A percentile compares a stretch with the other conserved stretches of the same genome.
Evolutionary conservation across 1,284 basidiomycete species (phyloP).

Genomic region (Pseudozyma thailandica): DNA sequence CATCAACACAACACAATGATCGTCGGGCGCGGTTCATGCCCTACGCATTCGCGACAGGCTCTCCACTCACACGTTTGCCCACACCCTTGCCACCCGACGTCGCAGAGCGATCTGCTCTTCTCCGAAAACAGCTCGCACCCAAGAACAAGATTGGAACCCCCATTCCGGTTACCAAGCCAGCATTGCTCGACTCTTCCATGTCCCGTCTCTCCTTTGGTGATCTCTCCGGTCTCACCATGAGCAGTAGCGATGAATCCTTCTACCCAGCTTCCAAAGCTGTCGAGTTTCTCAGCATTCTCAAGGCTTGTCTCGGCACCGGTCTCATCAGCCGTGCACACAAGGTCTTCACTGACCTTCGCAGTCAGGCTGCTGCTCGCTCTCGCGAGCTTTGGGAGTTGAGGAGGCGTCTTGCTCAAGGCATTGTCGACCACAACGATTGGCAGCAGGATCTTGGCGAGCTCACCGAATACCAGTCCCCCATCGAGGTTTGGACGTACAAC

Average conservation of each 20-base stretch:
- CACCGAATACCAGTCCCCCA: constrained; percentile 28
- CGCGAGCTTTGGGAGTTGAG: constrained; percentile 45
- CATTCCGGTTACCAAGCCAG: constrained; percentile 6
- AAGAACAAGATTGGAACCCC: constrained; percentile 16
- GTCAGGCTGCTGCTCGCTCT: constrained; percentile 39
- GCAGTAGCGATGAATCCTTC: constrained; percentile 51
- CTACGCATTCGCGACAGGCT: constrained; percentile 34
- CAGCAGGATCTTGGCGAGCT: constrained; percentile 35
- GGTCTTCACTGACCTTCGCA: constrained; percentile 57
- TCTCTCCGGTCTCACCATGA: constrained; percentile 45
- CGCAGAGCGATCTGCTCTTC: constrained; percentile 24
- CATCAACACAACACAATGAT: constrained; percentile 25
- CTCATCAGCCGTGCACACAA: constrained; percentile 61
- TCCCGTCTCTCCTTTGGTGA: constrained; percentile 38
- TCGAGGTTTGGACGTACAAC: constrained; percentile 61
- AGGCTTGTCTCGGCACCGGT: constrained; percentile 62
- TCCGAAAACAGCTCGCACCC: constrained; percentile 24
- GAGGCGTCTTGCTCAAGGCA: constrained; percentile 32
- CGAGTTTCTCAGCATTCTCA: constrained; percentile 60
- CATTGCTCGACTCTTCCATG: constrained; percentile 14
- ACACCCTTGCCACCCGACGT: constrained; percentile 50
- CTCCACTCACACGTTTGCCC: constrained; percentile 44
- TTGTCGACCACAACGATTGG: constrained; percentile 37
- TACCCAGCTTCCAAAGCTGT: constrained; percentile 53
- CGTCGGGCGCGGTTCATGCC: constrained; percentile 30